A percentile compares a stretch with the other conserved stretches of the same genome.
phyloP scores from a whole-genome alignment of 2,329 filamentous ascomycete genomes.

The Lomentospora prolificans region DNA sequence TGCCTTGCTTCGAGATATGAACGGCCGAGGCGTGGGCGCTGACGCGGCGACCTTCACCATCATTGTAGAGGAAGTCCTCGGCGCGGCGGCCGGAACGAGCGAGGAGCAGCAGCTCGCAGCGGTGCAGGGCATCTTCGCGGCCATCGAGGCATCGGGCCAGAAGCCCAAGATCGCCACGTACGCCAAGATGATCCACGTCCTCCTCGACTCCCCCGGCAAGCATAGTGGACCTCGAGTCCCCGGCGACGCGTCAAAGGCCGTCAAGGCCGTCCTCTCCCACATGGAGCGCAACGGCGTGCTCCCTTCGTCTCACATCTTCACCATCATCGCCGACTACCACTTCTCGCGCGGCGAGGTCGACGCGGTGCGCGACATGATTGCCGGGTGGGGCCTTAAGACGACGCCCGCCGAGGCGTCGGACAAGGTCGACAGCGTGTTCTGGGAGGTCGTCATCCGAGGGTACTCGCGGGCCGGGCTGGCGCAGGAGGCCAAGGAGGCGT shows the following conservation, averaged over 20 bases:
- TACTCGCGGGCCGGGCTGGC: slow-evolving; percentile 47
- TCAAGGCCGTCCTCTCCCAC: slow-evolving; percentile 40
- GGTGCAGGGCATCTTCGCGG: slow-evolving; percentile 43
- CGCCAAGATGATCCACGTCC: slow-evolving; percentile 57
- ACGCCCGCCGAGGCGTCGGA: slow-evolving; percentile 20
- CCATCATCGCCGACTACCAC: slow-evolving; percentile 60
- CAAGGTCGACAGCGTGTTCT: slow-evolving; percentile 51
- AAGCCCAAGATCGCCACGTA: slow-evolving; percentile 54
- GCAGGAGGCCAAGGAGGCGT: slow-evolving; percentile 36
- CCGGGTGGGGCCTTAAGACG: slow-evolving; percentile 38
- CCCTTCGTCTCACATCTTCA: slow-evolving; percentile 59
- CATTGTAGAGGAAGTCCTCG: slow-evolving; percentile 51
- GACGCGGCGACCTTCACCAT: slow-evolving; percentile 66
- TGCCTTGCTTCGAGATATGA: slow-evolving; percentile 50
- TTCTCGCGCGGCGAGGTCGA: slow-evolving; percentile 51
- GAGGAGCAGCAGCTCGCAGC: slow-evolving; percentile 35
- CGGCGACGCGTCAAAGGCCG: slow-evolving; percentile 43
- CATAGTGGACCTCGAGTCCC: too few species aligned
- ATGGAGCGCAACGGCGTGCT: slow-evolving; percentile 45
- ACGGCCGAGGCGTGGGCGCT: slow-evolving; percentile 39
- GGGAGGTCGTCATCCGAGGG: slow-evolving; percentile 60
- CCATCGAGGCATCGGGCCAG: slow-evolving; percentile 48
- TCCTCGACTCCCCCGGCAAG: slow-evolving; percentile 29
- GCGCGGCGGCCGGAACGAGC: slow-evolving; percentile 26
- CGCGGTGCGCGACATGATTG: slow-evolving; percentile 51